Evolutionary conservation across 345 rosid species (phyloP), one percentile per base, ranked within the genome.

Genomic region (Odontarrhena argentea): DNA sequence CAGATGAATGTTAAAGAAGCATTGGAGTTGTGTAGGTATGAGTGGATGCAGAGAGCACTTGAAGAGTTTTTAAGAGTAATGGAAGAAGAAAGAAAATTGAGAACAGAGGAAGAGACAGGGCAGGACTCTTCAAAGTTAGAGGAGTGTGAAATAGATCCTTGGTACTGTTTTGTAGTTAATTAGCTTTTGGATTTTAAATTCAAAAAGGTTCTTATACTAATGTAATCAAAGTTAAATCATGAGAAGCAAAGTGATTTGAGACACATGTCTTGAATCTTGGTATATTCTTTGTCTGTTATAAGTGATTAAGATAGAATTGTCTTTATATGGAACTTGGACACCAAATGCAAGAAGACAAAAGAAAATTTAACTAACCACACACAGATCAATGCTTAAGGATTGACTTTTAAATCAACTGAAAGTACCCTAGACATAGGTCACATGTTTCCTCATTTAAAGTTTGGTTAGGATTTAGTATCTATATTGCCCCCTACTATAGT

Each of bases 31-130:
- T 89, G 96, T 77, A 83, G 98, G 11, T 92, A 89, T 30, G 95
- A 87, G 3, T 89, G 96, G 98, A 92, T 92, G 98, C 77, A 81
- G 22, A 76, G 57, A 43, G 96, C 98, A 8, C 70, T 92, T 32
- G 74, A 80, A 52, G 80, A 61, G 51, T 85, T 89, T 50, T 18
- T 84, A 32, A 67, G 38, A 68, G 77, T 69, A 42, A 65, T 82
- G 63, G 54, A 32, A 9, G 77, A 73, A 51, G 62, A 73, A 50
- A 37, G 14, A 28, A 66, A 9, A 53, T 11, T 72, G 47, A 56
- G 74, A 63, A 28, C 66, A 18, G 62, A 60, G 14, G 79, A 75
- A 68, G 81, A 79, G 53, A 44, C 55, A 10, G 58, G 74, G 13
- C 79, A 77, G 38, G 70, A 55, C 55, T 65, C 75, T 55, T 36